phyloP scores from a whole-genome alignment of 306 rosid species.

The Pterocarpus macrocarpus region DNA sequence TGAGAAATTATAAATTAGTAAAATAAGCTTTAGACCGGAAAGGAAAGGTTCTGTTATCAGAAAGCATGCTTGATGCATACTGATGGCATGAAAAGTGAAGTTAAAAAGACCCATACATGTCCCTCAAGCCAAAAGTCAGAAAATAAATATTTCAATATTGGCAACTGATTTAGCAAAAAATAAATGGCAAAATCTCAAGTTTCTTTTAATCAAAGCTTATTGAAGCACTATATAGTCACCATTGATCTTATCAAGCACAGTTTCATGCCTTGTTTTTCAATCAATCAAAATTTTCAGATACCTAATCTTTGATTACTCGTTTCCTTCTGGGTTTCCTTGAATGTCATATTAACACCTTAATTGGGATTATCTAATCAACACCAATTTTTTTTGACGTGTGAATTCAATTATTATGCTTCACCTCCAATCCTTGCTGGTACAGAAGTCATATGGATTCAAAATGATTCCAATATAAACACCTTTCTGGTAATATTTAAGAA shows the following conservation, averaged over 20 bases:
- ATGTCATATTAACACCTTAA: neutral
- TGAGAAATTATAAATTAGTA: slow-evolving; percentile 14
- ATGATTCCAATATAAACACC: too few relatives aligned
- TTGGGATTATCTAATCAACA: slow-evolving; percentile 22
- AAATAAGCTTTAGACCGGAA: slow-evolving; percentile 28
- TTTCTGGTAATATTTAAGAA: too few relatives aligned
- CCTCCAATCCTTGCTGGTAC: neutral
- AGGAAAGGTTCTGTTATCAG: slow-evolving; percentile 24
- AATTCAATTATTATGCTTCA: slow-evolving; percentile 17
- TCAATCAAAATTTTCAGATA: neutral
- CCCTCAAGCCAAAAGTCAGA: slow-evolving; percentile 7
- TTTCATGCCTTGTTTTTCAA: slow-evolving; percentile 1
- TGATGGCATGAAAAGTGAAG: slow-evolving; percentile 13
- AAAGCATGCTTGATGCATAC: slow-evolving; percentile 34
- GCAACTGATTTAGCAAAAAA: slow-evolving; percentile 23
- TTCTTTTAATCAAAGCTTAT: neutral
- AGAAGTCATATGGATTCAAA: too few relatives aligned
- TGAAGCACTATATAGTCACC: slow-evolving; percentile 10
- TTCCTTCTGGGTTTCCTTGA: slow-evolving; percentile 28
- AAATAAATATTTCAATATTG: slow-evolving; percentile 12
- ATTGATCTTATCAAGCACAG: slow-evolving; percentile 15
- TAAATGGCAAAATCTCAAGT: neutral
- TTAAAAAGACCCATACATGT: slow-evolving; percentile 2
- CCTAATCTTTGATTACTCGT: slow-evolving; percentile 4
- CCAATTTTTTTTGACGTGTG: neutral